Percentiles rank a stretch among this genome's conserved stretches.
phyloP scores from a whole-genome alignment of 371 early-diverging fungal genomes.

The Mucor velutinosus region DNA sequence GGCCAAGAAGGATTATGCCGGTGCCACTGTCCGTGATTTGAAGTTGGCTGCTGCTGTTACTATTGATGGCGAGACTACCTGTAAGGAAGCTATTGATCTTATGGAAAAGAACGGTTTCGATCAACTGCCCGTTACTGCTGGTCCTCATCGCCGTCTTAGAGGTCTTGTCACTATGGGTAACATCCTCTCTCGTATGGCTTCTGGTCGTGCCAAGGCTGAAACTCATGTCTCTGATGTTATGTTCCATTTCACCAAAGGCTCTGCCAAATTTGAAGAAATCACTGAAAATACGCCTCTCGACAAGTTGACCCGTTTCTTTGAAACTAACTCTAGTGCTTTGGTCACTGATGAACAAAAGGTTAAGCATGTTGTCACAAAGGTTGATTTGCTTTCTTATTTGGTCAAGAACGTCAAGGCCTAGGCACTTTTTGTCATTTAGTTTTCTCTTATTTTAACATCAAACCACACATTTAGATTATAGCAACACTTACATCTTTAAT shows the following conservation, averaged over 20 bases:
- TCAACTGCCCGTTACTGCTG: constrained; percentile 89
- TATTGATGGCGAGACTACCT: constrained; percentile 64
- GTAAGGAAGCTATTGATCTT: constrained; percentile 80
- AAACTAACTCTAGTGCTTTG: constrained; percentile 84
- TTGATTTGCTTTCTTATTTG: constrained; percentile 86
- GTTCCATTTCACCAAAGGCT: constrained; percentile 72
- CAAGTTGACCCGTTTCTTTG: constrained; percentile 86
- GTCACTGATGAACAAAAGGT: constrained; percentile 81
- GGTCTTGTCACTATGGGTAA: constrained; percentile 91
- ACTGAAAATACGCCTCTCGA: constrained; percentile 82
- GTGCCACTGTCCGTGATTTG: constrained; percentile 83
- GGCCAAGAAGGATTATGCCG: constrained; percentile 76
- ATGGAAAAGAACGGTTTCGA: constrained; percentile 92
- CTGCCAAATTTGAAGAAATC: constrained; percentile 82
- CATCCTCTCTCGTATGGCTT: constrained; percentile 75
- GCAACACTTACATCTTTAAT: neutral
- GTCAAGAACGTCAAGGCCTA: constrained; percentile 51
- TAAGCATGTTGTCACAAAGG: constrained; percentile 88
- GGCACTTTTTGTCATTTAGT: neutral
- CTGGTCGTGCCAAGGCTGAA: constrained; percentile 65
- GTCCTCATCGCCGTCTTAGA: constrained; percentile 61
- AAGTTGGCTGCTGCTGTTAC: constrained; percentile 83
- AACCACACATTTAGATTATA: neutral
- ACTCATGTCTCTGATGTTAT: constrained; percentile 80
- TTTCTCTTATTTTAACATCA: neutral